These are phyloP conservation scores for Elaeis guineensis DNA, from an alignment of 176 grass and related monocot genomes.

Conservation along the genomic window DNA sequence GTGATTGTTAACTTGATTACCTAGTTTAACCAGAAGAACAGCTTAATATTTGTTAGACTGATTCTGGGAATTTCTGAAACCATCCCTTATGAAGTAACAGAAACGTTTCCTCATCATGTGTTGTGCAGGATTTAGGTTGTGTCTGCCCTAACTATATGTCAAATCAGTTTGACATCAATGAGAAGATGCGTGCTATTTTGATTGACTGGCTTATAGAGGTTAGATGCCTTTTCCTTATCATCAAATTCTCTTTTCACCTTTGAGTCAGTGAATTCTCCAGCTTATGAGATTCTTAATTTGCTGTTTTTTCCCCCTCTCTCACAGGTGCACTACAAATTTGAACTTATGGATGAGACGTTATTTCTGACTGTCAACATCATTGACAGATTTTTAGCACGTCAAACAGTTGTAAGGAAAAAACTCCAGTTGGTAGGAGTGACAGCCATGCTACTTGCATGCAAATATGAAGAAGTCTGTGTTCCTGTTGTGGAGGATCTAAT, in stretches of 20 bases:
- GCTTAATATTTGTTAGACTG: conserved; percentile 3
- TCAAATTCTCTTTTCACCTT: background rate
- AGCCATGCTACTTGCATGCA: conserved; percentile 81
- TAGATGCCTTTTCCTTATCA: background rate
- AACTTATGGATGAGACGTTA: conserved; percentile 63
- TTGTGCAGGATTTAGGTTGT: conserved; percentile 47
- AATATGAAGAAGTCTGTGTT: conserved; percentile 79
- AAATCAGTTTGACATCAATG: conserved; percentile 68
- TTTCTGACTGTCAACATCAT: conserved; percentile 85
- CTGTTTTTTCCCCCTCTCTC: too few relatives aligned
- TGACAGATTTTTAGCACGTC: conserved; percentile 55
- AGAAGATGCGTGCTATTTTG: conserved; percentile 83
- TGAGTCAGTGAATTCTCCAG: background rate
- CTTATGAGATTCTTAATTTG: background rate
- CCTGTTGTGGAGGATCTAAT: conserved; percentile 74
- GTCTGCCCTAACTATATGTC: conserved; percentile 69
- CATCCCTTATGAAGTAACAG: background rate
- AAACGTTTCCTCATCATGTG: background rate
- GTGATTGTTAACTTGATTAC: too few relatives aligned
- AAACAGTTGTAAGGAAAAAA: conserved; percentile 64
- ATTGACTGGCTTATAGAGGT: conserved; percentile 96
- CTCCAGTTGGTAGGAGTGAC: conserved; percentile 89
- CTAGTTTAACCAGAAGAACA: background rate
- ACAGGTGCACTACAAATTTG: conserved; percentile 87
- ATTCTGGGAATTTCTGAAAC: background rate